phyloP scores from a whole-genome alignment of 352 stramenopile genomes.

The Pythium grandisporangium region DNA sequence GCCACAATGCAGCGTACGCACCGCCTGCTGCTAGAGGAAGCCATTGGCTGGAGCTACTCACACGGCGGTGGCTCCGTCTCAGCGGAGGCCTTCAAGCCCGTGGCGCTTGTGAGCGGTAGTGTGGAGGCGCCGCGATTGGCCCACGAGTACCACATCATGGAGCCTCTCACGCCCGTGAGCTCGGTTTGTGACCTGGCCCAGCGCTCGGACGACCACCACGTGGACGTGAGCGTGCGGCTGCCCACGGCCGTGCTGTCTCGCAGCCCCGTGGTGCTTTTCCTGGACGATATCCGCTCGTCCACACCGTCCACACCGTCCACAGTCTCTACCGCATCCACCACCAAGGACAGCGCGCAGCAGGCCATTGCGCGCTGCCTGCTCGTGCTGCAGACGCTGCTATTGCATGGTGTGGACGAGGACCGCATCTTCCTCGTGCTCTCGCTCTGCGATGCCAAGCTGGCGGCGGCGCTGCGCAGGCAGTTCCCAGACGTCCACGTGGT shows the following conservation, averaged over 20 bases:
- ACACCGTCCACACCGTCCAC: too few species aligned
- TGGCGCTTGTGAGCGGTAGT: too few species aligned
- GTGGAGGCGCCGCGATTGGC: neutral
- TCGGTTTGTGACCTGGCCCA: neutral
- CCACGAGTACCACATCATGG: neutral
- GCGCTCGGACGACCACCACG: neutral
- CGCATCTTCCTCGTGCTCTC: neutral
- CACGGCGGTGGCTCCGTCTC: neutral
- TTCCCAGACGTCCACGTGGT: constrained; percentile 2
- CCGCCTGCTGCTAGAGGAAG: constrained; percentile 1
- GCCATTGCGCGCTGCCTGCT: constrained; percentile 2
- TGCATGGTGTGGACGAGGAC: constrained; percentile 1
- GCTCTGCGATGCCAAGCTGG: neutral
- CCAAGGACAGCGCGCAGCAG: too few species aligned
- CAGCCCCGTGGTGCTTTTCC: neutral
- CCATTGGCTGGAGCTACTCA: neutral
- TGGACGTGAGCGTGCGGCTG: neutral
- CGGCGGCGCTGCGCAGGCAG: neutral
- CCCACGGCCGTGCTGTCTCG: neutral
- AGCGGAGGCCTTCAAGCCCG: too few species aligned
- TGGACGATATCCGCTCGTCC: neutral
- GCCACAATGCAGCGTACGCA: neutral
- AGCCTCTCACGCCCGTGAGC: neutral
- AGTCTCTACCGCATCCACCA: too few species aligned
- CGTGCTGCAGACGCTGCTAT: neutral